phyloP scores from a whole-genome alignment of 2,329 filamentous ascomycete species.

The Gnomoniopsis smithogilvyi region DNA sequence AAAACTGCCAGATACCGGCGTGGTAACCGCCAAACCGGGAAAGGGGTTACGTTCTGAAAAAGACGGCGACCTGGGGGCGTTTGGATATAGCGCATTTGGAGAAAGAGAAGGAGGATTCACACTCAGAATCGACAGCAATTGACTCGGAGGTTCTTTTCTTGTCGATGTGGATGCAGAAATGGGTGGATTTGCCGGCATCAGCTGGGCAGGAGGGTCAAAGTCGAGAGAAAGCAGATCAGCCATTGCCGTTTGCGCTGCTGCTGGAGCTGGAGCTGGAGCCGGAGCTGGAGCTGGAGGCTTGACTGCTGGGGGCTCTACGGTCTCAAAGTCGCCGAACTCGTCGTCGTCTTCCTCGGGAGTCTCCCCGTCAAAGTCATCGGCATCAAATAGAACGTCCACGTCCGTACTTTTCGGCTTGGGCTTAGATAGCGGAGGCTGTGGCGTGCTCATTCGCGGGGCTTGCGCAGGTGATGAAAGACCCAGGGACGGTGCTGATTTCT shows the following conservation, averaged over 20 bases:
- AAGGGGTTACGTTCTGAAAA: constrained; percentile 49
- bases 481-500: constrained; percentile 1
- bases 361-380: constrained; percentile 46
- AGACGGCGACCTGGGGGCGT: constrained; percentile 44
- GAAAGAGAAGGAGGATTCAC: constrained; percentile 22
- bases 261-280: constrained; percentile 22
- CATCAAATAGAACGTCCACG: constrained; percentile 65
- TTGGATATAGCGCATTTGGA: constrained; percentile 35
- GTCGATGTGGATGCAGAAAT: constrained; percentile 27
- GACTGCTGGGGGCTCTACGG: constrained; percentile 26
- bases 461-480: background rate
- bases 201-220: constrained; percentile 9
- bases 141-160: constrained; percentile 26
- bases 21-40: constrained; percentile 41
- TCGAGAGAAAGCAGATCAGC: constrained; percentile 34
- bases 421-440: constrained; percentile 13
- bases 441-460: background rate
- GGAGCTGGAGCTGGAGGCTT: constrained; percentile 19
- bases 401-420: constrained; percentile 30
- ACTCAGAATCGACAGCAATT: constrained; percentile 28
- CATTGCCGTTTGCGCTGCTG: constrained; percentile 21
- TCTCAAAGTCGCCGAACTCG: constrained; percentile 61
- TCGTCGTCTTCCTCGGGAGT: constrained; percentile 41
- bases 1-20: constrained; percentile 30
- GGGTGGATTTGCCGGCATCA: constrained; percentile 21